Base-by-base conservation (phyloP, 2,329 filamentous ascomycete genomes). In the Phialophora chinensis region DNA sequence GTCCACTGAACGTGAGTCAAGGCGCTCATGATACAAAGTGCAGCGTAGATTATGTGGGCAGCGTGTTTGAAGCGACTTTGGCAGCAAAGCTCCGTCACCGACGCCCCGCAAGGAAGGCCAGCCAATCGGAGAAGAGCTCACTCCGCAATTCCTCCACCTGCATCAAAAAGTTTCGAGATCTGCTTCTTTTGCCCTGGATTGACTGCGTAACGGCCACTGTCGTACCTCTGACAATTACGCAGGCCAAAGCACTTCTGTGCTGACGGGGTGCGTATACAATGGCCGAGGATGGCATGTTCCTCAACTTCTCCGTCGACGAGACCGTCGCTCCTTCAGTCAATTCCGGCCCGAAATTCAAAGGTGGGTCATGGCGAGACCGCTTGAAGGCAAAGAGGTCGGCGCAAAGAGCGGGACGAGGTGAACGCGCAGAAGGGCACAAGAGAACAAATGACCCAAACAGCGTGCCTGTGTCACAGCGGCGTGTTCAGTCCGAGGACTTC, bases 261-360 rank as follows among this genome's bases (percentile, higher is more conserved):
- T n/a, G 25, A 50, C 47, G 4, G 6, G 17, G 29, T 57, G 17
- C 27, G 35, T 4, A 23, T 33, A 14, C 25, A n/a, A 70, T 70
- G 68, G 68, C 98, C 93, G 93, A 98, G 82, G 91, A 96, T 88
- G 93, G 93, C 72, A 91, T 99, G 87, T 86, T 97, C 65, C 83
- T 98, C 76, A 98, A 98, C 74, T 97, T 98, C 77, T 89, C 92
- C 73, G 82, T 97, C 65, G 86, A 87, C 31, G 88, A 91, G 67
- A 77, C 91, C 62, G 83, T 85, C 5, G 81, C 86, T 62, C 88
- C 84, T 14, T 47, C 62, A 67, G 83, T 85, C 4, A 81, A 85
- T 61, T 88, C 84, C 8, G 42, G 64, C 4, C 83, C 84, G 72
- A 85, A 82, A 62, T 91, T 96, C 78, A 95, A 91, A 77, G 95